Conservation (phyloP, 2,329 filamentous ascomycete genomes). For the Nigrospora osmanthi region DNA sequence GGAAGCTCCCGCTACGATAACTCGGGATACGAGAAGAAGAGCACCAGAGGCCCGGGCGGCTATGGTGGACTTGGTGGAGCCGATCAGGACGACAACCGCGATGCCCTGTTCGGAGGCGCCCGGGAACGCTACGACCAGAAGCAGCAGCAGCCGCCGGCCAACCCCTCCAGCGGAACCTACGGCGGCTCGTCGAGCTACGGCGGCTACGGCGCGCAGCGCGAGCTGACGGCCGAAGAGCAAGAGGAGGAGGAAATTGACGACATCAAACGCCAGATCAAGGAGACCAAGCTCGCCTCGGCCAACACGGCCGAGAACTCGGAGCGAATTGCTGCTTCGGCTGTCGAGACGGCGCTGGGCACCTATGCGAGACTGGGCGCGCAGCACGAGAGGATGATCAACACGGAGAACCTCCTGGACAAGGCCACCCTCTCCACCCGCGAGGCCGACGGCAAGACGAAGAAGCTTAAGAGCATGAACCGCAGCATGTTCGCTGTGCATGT, state of each 20-base stretch:
- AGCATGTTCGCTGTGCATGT: constrained; percentile 88
- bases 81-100: constrained; percentile 45
- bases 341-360: constrained; percentile 64
- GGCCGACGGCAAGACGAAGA: constrained; percentile 72
- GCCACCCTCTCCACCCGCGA: constrained; percentile 68
- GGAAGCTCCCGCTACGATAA: constrained; percentile 45
- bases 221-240: constrained; percentile 75
- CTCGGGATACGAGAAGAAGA: constrained; percentile 17
- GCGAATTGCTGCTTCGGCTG: constrained; percentile 57
- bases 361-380: constrained; percentile 69
- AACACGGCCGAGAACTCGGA: constrained; percentile 57
- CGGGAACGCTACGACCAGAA: constrained; percentile 16
- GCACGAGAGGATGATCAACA: constrained; percentile 73
- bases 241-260: constrained; percentile 65
- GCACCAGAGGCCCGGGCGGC: constrained; percentile 42
- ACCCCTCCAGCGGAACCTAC: constrained; percentile 7
- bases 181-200: constrained; percentile 26
- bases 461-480: constrained; percentile 77
- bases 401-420: constrained; percentile 74
- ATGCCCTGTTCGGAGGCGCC: constrained; percentile 49
- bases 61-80: constrained; percentile 52
- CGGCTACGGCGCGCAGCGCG: constrained; percentile 59
- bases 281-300: constrained; percentile 65
- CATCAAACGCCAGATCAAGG: constrained; percentile 66
- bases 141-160: constrained; percentile 7